Conservation (phyloP, 2,329 filamentous ascomycete genomes). For the Biscogniauxia mediterranea region DNA sequence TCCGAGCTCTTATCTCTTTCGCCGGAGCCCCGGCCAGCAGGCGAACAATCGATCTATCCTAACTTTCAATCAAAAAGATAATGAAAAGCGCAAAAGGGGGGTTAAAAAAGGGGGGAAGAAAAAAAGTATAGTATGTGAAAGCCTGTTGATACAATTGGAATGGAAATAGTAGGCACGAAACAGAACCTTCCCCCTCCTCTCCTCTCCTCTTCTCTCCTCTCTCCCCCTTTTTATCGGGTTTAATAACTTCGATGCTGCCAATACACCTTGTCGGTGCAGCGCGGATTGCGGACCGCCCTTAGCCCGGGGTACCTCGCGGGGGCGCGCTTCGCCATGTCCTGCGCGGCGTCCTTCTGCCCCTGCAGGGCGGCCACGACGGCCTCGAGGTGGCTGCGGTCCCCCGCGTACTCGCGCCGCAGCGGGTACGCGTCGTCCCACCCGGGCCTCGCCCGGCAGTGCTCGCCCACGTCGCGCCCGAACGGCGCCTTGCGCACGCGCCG, state of each 20-base stretch:
- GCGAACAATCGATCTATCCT: too few species aligned
- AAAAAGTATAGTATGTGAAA: too few species aligned
- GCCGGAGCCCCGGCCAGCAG: too few species aligned
- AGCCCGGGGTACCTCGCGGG: slow-evolving; percentile 5
- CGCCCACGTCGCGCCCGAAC: slow-evolving; percentile 8
- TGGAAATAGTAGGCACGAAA: too few species aligned
- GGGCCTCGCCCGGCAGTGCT: slow-evolving; percentile 2
- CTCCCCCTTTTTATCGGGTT: background rate
- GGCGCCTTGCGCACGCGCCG: slow-evolving; percentile 16
- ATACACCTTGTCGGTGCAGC: slow-evolving; percentile 10
- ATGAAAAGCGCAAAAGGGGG: too few species aligned
- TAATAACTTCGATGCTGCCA: slow-evolving; percentile 11
- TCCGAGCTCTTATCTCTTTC: too few species aligned
- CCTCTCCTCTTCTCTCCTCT: too few species aligned
- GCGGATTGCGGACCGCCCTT: slow-evolving; percentile 2
- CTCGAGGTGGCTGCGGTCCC: slow-evolving; percentile 6
- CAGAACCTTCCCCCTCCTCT: too few species aligned
- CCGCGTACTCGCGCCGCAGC: background rate
- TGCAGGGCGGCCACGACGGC: slow-evolving; percentile 8
- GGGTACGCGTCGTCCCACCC: slow-evolving; percentile 9
- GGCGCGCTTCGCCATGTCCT: slow-evolving; percentile 6
- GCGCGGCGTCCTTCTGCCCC: slow-evolving; percentile 14
- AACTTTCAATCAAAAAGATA: too few species aligned
- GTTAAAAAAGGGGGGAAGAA: too few species aligned
- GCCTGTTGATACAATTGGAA: too few species aligned